Evolutionary conservation across 1,284 basidiomycete genomes (phyloP), one percentile per base, ranked within the genome.

Genomic region (Moesziomyces aphidis): DNA sequence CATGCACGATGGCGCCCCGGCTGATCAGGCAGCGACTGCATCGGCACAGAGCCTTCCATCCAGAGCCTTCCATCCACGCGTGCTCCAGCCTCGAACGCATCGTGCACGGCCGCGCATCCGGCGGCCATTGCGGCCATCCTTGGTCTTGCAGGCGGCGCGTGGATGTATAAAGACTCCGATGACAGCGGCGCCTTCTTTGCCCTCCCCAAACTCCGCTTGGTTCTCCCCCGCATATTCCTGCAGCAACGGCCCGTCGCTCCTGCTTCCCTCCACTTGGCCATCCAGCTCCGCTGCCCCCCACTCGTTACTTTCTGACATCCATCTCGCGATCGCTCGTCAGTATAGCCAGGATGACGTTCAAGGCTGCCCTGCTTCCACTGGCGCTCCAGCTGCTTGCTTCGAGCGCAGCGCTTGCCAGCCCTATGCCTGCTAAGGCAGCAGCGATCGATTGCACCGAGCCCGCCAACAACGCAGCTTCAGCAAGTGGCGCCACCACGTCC

Each of bases 341-440:
- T 13, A 15, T 11, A 24, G 24, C 34, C 50, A 57, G 36, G 4
- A 73, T 65, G 61, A 50, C 49, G 21, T 58, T 61, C 55, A 64
- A 61, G 34, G 26, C 57, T 5, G 46, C 50, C 0, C 36, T 73
- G 7, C 47, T 68, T 49, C 65, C 65, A 28, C 52, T 73, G 49
- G 71, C 65, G 6, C 51, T 73, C 15, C 71, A 69, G 61, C 61
- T 73, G 15, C 61, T 73, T 19, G 61, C 71, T 8, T 48, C 57
- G 2, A 51, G 61, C 19, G 47, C 61, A 9, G 47, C 55, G 9
- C 48, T 61, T 22, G 61, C 61, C 5, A 59, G 65, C 22, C 65
- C 71, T 2, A 61, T 65, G 7, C 61, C 65, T 2, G 48, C 52
- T 9, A 49, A 26, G n/a, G 24, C 51, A 6, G 46, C 53, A 17